These are phyloP conservation scores for Hirschfeldia incana DNA, from an alignment of 345 rosid species.

Conservation along the genomic window DNA sequence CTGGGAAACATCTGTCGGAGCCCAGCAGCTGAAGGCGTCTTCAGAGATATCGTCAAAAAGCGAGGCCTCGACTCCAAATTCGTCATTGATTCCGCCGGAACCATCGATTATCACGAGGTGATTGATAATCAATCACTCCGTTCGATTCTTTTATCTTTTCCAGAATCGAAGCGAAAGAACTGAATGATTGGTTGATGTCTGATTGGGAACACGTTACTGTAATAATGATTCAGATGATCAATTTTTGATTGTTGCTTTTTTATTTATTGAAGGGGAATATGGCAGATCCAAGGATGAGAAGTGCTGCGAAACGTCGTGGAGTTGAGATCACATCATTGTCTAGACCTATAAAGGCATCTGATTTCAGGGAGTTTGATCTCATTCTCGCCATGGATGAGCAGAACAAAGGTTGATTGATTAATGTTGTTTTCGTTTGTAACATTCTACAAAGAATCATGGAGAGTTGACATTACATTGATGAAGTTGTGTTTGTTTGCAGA, in stretches of 20 bases:
- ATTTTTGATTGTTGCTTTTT: neutral
- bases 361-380: slow-evolving; percentile 80
- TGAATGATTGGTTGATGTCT: neutral
- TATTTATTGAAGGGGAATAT: slow-evolving; percentile 60
- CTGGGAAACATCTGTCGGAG: slow-evolving; percentile 93
- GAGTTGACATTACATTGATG: neutral
- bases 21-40: slow-evolving; percentile 98
- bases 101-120: slow-evolving; percentile 88
- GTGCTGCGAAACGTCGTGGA: slow-evolving; percentile 77
- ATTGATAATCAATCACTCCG: neutral
- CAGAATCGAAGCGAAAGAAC: neutral
- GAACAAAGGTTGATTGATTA: slow-evolving; percentile 53
- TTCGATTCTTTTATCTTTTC: neutral
- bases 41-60: slow-evolving; percentile 71
- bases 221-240: neutral
- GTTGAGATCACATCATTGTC: slow-evolving; percentile 88
- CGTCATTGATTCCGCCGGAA: slow-evolving; percentile 91
- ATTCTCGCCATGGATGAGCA: slow-evolving; percentile 91
- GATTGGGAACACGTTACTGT: neutral
- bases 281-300: slow-evolving; percentile 92
- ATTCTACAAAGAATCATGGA: neutral
- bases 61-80: slow-evolving; percentile 68
- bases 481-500: slow-evolving; percentile 41
- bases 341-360: slow-evolving; percentile 84
- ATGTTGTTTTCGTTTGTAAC: neutral